Evolutionary conservation across 1,139 yeast species (phyloP).

Genomic region (Kodamaea arcana): DNA sequence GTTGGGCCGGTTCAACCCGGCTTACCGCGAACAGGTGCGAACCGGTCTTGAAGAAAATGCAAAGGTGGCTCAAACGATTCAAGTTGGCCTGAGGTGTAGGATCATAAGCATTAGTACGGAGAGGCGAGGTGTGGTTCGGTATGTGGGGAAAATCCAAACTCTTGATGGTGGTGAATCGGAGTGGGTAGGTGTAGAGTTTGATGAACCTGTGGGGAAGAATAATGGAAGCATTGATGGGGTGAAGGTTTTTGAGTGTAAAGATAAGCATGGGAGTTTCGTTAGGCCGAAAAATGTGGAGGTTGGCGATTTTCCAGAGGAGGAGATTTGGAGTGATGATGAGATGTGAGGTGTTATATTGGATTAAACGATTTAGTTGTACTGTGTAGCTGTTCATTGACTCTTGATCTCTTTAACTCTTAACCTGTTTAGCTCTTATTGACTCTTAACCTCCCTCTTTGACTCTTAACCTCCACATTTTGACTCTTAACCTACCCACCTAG

Average conservation of each 20-base stretch:
- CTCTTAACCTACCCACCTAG: too few species aligned
- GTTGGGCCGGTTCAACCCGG: constrained; percentile 71
- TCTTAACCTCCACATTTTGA: too few species aligned
- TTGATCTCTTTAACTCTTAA: too few species aligned
- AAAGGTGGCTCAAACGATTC: constrained; percentile 19
- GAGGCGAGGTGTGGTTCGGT: constrained; percentile 66
- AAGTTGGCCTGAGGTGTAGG: constrained; percentile 39
- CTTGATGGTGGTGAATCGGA: constrained; percentile 42
- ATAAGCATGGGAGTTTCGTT: constrained; percentile 49
- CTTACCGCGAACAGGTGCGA: constrained; percentile 27
- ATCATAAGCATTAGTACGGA: constrained; percentile 44
- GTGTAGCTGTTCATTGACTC: too few species aligned
- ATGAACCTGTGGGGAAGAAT: constrained; percentile 48
- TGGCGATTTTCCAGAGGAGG: constrained; percentile 50
- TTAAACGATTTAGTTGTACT: too few species aligned
- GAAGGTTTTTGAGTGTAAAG: constrained; percentile 31
- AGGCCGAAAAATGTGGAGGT: constrained; percentile 47
- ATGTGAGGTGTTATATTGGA: too few species aligned
- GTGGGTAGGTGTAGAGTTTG: constrained; percentile 51
- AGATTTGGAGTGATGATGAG: constrained; percentile 38
- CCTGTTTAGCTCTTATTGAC: too few species aligned
- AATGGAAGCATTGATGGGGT: constrained; percentile 36
- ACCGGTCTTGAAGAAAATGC: constrained; percentile 20
- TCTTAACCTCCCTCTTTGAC: too few species aligned
- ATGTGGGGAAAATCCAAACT: constrained; percentile 61